Base-by-base conservation (phyloP, 768 basidiomycete species). In the Hortiboletus campestris region DNA sequence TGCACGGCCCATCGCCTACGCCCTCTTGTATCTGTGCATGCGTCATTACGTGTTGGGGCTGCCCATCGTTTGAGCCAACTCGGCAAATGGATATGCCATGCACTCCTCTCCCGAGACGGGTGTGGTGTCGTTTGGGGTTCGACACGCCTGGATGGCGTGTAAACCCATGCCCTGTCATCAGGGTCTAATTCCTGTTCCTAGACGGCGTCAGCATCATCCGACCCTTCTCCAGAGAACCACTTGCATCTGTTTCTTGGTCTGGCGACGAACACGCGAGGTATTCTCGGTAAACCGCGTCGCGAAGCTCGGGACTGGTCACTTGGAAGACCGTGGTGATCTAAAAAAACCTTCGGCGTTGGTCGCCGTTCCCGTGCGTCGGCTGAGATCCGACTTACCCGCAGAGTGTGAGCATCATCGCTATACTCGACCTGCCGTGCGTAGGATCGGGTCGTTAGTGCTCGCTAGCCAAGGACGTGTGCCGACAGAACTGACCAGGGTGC, bases 131-230 rank as follows among this genome's bases (percentile, higher is more conserved):
- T 6, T 25, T 25, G 4, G 2, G 25, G 25, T 25, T 25, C 4
- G 25, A 6, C 1, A 34, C 16, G 28, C 8, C 14, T 52, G 35
- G 49, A 39, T 12, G 53, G 25, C 17, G 40, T 44, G 19, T 48
- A 52, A 20, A 48, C 67, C 76, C 77, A 80, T 12, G 78, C 75
- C 48, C 67, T 67, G 53, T 79, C 70, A 48, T 79, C 74, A 6
- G 63, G 62, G n/a, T 70, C 71, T 10, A 77, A 65, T 65, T 71
- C 71, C 39, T 70, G 44, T 34, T 52, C 52, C 53, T 50, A 43
- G 11, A 41, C 1, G 12, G 16, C 13, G 19, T 53, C 22, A 57
- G 11, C 19, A 20, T 31, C 4, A 20, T 31, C 3, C 3, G 38
- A 12, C 2, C 12, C 6, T 19, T 28, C 19, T 38, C 12, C n/a